Percentiles rank a stretch among this genome's conserved stretches.
These are phyloP conservation scores for Rhexocercosporidium sp. DNA, from an alignment of 2,329 filamentous ascomycete genomes.

Conservation along the genomic window DNA sequence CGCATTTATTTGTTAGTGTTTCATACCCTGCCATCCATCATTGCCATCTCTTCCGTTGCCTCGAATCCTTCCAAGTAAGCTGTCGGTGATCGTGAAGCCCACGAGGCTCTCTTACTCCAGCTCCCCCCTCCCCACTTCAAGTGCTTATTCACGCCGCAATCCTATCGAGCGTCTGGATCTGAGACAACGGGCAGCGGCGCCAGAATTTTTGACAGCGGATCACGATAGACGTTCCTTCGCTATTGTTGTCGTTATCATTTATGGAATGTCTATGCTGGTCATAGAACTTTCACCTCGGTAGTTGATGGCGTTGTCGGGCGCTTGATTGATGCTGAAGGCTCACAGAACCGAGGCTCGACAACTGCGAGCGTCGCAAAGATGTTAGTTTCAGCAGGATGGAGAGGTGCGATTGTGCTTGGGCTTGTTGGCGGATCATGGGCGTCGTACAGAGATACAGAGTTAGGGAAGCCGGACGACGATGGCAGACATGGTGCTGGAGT, in stretches of 20 bases:
- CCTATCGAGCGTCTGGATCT: conserved; percentile 3
- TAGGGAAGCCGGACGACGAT: not conserved
- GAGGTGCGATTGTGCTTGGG: not conserved
- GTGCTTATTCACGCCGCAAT: conserved; percentile 1
- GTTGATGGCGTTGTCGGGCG: conserved; percentile 18
- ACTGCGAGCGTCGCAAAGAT: conserved; percentile 1
- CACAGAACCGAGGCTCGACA: conserved; percentile 1
- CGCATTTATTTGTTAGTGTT: not conserved
- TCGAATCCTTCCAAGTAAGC: not conserved
- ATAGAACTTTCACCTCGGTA: conserved; percentile 25
- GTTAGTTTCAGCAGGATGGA: not conserved
- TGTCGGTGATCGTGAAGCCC: conserved; percentile 4
- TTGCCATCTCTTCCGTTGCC: not conserved
- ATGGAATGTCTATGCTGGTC: conserved; percentile 24
- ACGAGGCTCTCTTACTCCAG: conserved; percentile 10
- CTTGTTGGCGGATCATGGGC: not conserved
- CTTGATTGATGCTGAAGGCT: conserved; percentile 5
- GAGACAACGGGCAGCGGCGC: not conserved
- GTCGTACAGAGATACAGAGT: not conserved
- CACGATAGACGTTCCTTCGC: not conserved
- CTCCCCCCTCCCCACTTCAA: not conserved
- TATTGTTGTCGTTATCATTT: conserved; percentile 7
- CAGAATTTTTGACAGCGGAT: not conserved
- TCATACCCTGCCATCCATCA: not conserved
- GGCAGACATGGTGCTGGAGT: not conserved